A percentile compares a stretch with the other conserved stretches of the same genome.
Evolutionary conservation across 768 basidiomycete species (phyloP).

Genomic region (Lanmaoa rubissima): DNA sequence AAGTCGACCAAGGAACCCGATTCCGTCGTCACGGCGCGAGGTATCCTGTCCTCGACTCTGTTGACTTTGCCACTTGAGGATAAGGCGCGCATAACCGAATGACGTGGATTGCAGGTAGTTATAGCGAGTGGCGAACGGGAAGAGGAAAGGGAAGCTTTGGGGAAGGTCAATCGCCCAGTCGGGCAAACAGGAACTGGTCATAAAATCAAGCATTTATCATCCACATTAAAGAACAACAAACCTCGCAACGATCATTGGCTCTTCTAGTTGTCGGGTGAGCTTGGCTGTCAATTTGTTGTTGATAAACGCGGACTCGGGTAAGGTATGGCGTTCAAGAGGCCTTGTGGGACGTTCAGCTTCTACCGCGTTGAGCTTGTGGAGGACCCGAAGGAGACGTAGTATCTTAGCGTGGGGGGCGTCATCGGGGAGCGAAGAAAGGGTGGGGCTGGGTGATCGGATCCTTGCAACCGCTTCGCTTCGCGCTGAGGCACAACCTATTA

Average conservation of each 20-base stretch:
- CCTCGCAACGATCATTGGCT: conserved; percentile 99
- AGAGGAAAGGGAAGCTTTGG: conserved; percentile 96
- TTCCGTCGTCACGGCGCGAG: conserved; percentile 83
- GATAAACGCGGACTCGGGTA: conserved; percentile 84
- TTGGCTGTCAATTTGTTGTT: conserved; percentile 99
- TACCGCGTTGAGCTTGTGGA: conserved; percentile 79
- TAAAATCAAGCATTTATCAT: conserved; percentile 1
- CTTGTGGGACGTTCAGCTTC: conserved; percentile 56
- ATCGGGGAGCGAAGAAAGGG: conserved; percentile 76
- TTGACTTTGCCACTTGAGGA: conserved; percentile 92
- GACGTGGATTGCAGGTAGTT: conserved; percentile 97
- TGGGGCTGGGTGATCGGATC: conserved; percentile 62
- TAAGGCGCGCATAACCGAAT: conserved; percentile 94
- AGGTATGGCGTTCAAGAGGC: conserved; percentile 51
- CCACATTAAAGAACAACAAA: conserved; percentile 33
- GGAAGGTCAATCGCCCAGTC: conserved; percentile 97
- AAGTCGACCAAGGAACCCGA: conserved; percentile 88
- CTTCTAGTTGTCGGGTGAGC: conserved; percentile 94
- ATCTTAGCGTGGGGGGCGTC: conserved; percentile 89
- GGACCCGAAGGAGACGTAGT: conserved; percentile 80
- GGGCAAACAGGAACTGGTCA: conserved; percentile 82
- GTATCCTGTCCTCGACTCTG: conserved; percentile 76
- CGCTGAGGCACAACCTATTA: conserved; percentile 25
- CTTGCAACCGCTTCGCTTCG: conserved; percentile 43
- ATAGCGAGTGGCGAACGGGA: conserved; percentile 97